Evolutionary conservation across 305 asterid genomes (phyloP).

Genomic region (Fraxinus greggii): DNA sequence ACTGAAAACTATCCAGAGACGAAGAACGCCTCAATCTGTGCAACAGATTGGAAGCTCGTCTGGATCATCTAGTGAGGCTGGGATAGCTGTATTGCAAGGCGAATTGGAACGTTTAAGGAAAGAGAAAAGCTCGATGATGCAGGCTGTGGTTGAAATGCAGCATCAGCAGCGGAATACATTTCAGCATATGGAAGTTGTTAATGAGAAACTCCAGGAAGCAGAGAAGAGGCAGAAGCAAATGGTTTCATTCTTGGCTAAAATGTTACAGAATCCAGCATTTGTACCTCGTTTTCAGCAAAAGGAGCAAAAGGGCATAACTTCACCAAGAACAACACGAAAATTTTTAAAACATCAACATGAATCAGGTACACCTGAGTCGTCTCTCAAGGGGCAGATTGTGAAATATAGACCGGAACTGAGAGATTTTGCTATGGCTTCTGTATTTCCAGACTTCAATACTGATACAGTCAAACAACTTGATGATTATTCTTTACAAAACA

Average conservation of each 20-base stretch:
- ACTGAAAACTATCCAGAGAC: conserved; percentile 75
- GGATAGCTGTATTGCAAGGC: conserved; percentile 42
- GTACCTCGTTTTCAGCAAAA: conserved; percentile 44
- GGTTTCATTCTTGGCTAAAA: conserved; percentile 79
- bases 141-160: conserved; percentile 66
- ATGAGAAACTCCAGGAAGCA: conserved; percentile 63
- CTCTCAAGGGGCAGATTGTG: conserved; percentile 34
- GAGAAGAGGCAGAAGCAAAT: conserved; percentile 78
- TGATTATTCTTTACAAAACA: conserved; percentile 27
- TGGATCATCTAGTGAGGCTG: conserved; percentile 35
- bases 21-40: conserved; percentile 53
- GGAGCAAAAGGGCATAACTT: conserved; percentile 43
- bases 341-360: conserved; percentile 56
- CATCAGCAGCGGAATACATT: conserved; percentile 62
- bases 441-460: conserved; percentile 20
- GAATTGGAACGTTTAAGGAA: conserved; percentile 61
- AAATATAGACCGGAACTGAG: conserved; percentile 27
- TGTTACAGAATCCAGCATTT: conserved; percentile 56
- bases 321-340: conserved; percentile 49
- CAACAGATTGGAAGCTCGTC: conserved; percentile 51
- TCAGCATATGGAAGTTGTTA: conserved; percentile 54
- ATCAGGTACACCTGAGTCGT: conserved; percentile 24
- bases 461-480: conserved; percentile 26
- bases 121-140: conserved; percentile 67
- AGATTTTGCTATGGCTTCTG: conserved; percentile 23